phyloP scores from a whole-genome alignment of 2,329 filamentous ascomycete genomes.

The Ambrosiella xylebori region DNA sequence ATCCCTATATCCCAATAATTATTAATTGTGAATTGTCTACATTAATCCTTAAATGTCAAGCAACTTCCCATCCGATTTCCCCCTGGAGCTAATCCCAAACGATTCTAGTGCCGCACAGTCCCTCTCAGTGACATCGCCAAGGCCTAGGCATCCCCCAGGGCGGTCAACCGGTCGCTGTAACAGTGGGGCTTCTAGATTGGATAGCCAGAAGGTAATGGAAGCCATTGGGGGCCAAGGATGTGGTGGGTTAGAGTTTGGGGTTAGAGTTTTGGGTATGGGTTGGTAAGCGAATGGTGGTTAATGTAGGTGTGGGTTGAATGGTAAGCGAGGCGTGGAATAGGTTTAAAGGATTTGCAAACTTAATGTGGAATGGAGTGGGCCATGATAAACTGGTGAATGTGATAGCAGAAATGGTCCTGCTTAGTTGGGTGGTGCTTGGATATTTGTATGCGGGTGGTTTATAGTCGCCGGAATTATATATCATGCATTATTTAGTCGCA shows the following conservation, averaged over 20 bases:
- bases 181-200: background rate
- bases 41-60: too few relatives aligned
- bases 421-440: background rate
- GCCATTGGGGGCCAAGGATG: background rate
- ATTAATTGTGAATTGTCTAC: too few relatives aligned
- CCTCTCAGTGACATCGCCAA: too few relatives aligned
- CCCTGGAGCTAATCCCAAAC: too few relatives aligned
- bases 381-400: background rate
- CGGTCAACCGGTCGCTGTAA: background rate
- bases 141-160: too few relatives aligned
- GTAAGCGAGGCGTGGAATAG: background rate
- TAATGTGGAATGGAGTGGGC: background rate
- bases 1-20: too few relatives aligned
- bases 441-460: background rate
- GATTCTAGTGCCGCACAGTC: too few relatives aligned
- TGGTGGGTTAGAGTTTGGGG: background rate
- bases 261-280: background rate
- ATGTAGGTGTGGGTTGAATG: background rate
- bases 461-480: background rate
- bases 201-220: background rate
- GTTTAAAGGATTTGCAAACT: too few relatives aligned
- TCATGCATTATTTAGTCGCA: background rate
- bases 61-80: too few relatives aligned
- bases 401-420: background rate
- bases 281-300: background rate